A percentile compares a stretch with the other conserved stretches of the same genome.
phyloP scores from a whole-genome alignment of 1,284 basidiomycete species.

The Peniophora sp. region DNA sequence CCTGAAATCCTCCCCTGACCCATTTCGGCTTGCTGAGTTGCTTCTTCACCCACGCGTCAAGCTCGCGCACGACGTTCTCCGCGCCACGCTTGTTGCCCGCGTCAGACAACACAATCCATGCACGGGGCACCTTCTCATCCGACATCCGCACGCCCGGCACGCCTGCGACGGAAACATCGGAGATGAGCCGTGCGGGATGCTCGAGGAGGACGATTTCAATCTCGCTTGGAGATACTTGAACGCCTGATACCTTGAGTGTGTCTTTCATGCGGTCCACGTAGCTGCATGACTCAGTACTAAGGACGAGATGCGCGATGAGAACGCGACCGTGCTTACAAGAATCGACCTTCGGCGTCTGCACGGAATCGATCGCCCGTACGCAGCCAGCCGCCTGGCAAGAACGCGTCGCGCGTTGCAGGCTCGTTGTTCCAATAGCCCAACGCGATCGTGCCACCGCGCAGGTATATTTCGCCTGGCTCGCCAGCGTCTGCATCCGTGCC shows the following conservation, averaged over 20 bases:
- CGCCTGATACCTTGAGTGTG: constrained; percentile 64
- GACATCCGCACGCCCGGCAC: constrained; percentile 58
- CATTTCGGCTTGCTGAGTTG: constrained; percentile 65
- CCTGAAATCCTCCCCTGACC: constrained; percentile 58
- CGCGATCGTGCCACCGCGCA: constrained; percentile 45
- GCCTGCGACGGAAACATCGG: constrained; percentile 60
- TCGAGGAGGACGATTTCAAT: constrained; percentile 56
- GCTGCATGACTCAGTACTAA: background rate
- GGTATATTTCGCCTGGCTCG: constrained; percentile 60
- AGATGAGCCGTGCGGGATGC: constrained; percentile 50
- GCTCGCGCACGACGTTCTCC: constrained; percentile 30
- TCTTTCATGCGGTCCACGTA: constrained; percentile 26
- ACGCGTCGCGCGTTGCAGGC: constrained; percentile 55
- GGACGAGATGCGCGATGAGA: background rate
- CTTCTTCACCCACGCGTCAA: constrained; percentile 34
- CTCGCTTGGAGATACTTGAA: constrained; percentile 68
- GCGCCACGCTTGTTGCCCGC: constrained; percentile 41
- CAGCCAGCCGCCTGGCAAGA: constrained; percentile 58
- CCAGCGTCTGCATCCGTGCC: constrained; percentile 43
- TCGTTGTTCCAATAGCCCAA: constrained; percentile 68
- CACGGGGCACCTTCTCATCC: constrained; percentile 64
- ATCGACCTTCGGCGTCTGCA: constrained; percentile 46
- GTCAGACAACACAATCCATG: constrained; percentile 62
- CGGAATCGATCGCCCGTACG: constrained; percentile 64
- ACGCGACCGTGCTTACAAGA: constrained; percentile 41